Conservation (phyloP, 2,329 filamentous ascomycete species). For the Aspergillus eucalypticola region DNA sequence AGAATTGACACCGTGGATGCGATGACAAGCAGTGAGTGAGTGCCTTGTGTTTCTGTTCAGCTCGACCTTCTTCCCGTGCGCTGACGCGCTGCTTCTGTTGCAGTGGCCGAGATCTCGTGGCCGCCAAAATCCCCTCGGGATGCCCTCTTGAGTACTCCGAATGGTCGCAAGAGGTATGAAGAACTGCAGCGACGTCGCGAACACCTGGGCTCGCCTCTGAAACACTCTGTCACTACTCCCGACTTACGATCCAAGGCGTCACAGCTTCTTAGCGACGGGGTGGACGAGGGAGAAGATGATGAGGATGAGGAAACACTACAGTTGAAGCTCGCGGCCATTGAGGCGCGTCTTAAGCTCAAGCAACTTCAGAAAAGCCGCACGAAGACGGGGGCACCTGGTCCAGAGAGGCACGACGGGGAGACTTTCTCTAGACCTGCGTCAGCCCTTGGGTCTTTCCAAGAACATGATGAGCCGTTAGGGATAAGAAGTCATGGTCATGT, state of each 20-base stretch:
- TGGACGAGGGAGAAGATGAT: constrained; percentile 57
- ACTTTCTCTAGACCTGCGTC: constrained; percentile 26
- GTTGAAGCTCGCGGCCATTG: constrained; percentile 82
- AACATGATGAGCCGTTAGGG: constrained; percentile 19
- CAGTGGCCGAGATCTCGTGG: constrained; percentile 55
- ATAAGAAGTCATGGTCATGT: constrained; percentile 12
- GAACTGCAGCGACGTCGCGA: constrained; percentile 66
- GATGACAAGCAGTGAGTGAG: constrained; percentile 28
- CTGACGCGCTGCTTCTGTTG: not conserved
- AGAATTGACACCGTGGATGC: not conserved
- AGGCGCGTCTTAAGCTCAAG: constrained; percentile 84
- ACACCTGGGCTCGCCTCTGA: constrained; percentile 67
- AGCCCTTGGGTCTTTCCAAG: constrained; percentile 25
- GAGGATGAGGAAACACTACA: constrained; percentile 89
- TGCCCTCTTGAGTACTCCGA: constrained; percentile 68
- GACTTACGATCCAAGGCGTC: constrained; percentile 37
- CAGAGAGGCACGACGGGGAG: constrained; percentile 25
- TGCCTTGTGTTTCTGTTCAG: not conserved
- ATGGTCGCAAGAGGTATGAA: constrained; percentile 74
- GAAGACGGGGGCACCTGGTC: constrained; percentile 25
- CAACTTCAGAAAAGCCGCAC: constrained; percentile 67
- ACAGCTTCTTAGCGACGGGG: constrained; percentile 33
- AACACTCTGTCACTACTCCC: constrained; percentile 49
- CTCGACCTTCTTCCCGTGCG: not conserved
- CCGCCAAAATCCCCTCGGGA: constrained; percentile 64